Evolutionary conservation across 352 stramenopile species (phyloP).

Genomic region (Halophytophthora polymorphica): DNA sequence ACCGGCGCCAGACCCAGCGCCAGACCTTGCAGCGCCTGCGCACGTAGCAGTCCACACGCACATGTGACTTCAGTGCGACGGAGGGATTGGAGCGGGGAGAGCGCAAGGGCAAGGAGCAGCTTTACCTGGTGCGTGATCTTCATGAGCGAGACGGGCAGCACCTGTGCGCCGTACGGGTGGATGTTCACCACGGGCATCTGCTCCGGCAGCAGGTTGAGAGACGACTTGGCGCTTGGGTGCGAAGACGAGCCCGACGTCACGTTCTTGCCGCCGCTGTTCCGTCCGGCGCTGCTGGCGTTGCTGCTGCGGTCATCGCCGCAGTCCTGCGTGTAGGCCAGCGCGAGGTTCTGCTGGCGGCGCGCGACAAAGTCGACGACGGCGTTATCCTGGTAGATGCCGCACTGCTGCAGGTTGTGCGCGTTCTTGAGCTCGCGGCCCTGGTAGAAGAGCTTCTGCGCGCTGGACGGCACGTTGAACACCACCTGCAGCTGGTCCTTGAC

Average conservation of each 20-base stretch:
- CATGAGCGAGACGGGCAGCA: conserved; percentile 75
- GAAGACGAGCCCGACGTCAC: background rate
- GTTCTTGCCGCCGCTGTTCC: conserved; percentile 16
- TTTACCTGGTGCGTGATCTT: conserved; percentile 78
- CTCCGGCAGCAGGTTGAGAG: conserved; percentile 40
- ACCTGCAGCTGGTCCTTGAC: conserved; percentile 85
- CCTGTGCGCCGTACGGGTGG: conserved; percentile 70
- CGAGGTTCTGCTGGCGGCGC: conserved; percentile 53
- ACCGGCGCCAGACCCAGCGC: conserved; percentile 89
- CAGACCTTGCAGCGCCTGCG: conserved; percentile 86
- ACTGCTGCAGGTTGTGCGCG: conserved; percentile 77
- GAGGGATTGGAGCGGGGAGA: background rate
- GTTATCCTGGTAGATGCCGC: conserved; percentile 82
- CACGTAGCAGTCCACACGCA: background rate
- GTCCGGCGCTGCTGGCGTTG: conserved; percentile 7
- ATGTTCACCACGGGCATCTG: conserved; percentile 71
- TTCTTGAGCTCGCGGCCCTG: conserved; percentile 83
- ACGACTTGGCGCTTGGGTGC: conserved; percentile 16
- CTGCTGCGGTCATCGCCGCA: conserved; percentile 10
- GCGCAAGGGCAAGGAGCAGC: too few species aligned
- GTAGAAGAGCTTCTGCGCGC: conserved; percentile 80
- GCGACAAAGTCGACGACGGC: conserved; percentile 77
- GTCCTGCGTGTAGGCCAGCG: conserved; percentile 36
- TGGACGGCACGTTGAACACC: conserved; percentile 75
- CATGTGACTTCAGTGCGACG: background rate